These are phyloP conservation scores for Phialophora tarda DNA, from an alignment of 2,329 filamentous ascomycete species.

Conservation along the genomic window DNA sequence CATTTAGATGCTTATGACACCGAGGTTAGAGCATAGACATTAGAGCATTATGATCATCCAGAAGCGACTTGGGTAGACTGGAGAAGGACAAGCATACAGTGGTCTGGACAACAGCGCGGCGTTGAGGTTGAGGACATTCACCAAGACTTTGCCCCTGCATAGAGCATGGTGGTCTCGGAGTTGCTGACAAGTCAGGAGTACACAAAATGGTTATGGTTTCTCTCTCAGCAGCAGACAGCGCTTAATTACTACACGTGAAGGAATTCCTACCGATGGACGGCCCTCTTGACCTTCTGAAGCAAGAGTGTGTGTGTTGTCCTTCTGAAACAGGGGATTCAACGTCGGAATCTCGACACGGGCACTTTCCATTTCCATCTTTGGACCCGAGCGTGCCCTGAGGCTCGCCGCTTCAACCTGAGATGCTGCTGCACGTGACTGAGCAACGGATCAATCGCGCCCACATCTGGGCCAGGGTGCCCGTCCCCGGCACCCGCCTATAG, in stretches of 20 bases:
- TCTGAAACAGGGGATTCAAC: neutral
- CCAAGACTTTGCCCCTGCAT: neutral
- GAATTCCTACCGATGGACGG: neutral
- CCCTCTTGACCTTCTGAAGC: neutral
- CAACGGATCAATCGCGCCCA: too few species aligned
- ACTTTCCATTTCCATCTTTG: too few species aligned
- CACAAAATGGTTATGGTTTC: neutral
- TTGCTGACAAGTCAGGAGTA: neutral
- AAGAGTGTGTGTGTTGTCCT: neutral
- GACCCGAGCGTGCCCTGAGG: too few species aligned
- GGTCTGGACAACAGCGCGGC: constrained; percentile 3
- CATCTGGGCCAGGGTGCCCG: too few species aligned
- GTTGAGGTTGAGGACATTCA: neutral
- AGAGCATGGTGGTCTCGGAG: neutral
- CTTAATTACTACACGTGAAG: neutral
- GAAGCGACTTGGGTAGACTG: constrained; percentile 7
- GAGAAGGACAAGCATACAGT: constrained; percentile 5
- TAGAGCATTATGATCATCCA: constrained; percentile 3
- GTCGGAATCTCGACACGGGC: too few species aligned
- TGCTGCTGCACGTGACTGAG: too few species aligned
- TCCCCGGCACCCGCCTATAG: too few species aligned
- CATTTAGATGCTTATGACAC: constrained; percentile 6
- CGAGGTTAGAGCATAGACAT: neutral
- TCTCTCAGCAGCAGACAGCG: neutral
- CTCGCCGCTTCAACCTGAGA: too few species aligned